phyloP scores from a whole-genome alignment of 1,284 basidiomycete species.

The Fomitopsis schrenkii region DNA sequence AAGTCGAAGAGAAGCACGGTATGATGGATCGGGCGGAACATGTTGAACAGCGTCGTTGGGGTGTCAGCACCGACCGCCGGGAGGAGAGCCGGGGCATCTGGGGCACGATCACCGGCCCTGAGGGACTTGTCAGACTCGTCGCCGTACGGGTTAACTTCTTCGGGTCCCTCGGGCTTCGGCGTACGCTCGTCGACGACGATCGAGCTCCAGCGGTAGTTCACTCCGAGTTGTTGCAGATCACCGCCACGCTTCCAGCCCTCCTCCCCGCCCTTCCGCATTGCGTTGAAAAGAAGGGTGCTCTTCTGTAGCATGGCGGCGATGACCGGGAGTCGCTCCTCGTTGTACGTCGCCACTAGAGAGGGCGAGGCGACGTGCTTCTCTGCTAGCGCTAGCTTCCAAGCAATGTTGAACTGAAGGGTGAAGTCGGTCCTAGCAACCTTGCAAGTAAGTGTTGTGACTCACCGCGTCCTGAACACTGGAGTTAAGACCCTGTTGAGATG shows the following conservation, averaged over 20 bases:
- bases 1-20: constrained; percentile 23
- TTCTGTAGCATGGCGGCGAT: constrained; percentile 19
- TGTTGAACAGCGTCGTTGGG: constrained; percentile 18
- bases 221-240: constrained; percentile 34
- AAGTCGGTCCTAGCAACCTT: too few species aligned
- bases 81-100: constrained; percentile 32
- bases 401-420: constrained; percentile 24
- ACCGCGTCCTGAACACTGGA: constrained; percentile 6
- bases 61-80: neutral
- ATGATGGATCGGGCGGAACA: constrained; percentile 19
- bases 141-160: constrained; percentile 15
- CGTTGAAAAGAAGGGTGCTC: constrained; percentile 7
- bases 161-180: constrained; percentile 8
- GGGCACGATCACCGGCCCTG: constrained; percentile 21
- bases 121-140: constrained; percentile 13
- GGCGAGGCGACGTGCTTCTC: constrained; percentile 18
- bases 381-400: constrained; percentile 21
- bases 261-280: neutral
- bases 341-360: constrained; percentile 20
- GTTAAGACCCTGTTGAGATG: constrained; percentile 3
- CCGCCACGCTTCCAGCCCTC: constrained; percentile 5
- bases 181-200: constrained; percentile 35
- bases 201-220: constrained; percentile 16
- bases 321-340: constrained; percentile 24
- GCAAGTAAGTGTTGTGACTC: neutral